These are phyloP conservation scores for Dimargaris cristalligena DNA, from an alignment of 192 early-diverging fungal species.

Conservation along the genomic window DNA sequence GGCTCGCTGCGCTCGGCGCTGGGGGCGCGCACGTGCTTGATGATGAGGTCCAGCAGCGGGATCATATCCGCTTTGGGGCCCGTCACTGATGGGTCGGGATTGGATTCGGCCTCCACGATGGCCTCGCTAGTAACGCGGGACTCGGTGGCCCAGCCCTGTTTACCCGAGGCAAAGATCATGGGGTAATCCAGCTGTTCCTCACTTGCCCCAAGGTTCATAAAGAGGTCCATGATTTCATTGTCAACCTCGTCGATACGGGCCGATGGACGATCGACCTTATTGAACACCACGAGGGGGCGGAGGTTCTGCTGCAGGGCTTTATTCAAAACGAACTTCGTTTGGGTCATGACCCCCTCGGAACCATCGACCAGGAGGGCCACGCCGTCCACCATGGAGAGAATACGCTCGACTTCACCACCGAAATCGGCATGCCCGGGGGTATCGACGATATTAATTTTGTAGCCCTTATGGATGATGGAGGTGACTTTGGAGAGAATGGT, in stretches of 20 bases:
- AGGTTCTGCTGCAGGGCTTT: conserved; percentile 55
- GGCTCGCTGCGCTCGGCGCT: conserved; percentile 38
- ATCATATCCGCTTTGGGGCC: conserved; percentile 28
- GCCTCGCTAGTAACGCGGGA: conserved; percentile 24
- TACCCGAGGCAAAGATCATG: conserved; percentile 58
- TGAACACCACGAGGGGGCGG: conserved; percentile 64
- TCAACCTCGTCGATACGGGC: conserved; percentile 64
- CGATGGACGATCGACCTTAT: conserved; percentile 68
- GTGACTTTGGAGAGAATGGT: conserved; percentile 75
- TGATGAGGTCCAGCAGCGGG: conserved; percentile 57
- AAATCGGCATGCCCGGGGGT: conserved; percentile 64
- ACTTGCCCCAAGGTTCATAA: conserved; percentile 55
- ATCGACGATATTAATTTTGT: conserved; percentile 78
- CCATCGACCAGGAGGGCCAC: conserved; percentile 73
- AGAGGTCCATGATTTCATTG: conserved; percentile 62
- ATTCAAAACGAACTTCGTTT: conserved; percentile 73
- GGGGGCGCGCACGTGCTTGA: conserved; percentile 50
- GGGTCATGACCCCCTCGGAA: conserved; percentile 77
- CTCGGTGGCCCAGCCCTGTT: conserved; percentile 63
- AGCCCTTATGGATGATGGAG: conserved; percentile 47
- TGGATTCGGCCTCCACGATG: conserved; percentile 9
- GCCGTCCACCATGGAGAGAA: conserved; percentile 78
- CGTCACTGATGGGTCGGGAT: conserved; percentile 1
- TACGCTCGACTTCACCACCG: conserved; percentile 67
- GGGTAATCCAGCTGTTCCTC: conserved; percentile 71